These are phyloP conservation scores for Sequoiadendron giganteum DNA, from an alignment of 75 land plant genomes.

Conservation along the genomic window DNA sequence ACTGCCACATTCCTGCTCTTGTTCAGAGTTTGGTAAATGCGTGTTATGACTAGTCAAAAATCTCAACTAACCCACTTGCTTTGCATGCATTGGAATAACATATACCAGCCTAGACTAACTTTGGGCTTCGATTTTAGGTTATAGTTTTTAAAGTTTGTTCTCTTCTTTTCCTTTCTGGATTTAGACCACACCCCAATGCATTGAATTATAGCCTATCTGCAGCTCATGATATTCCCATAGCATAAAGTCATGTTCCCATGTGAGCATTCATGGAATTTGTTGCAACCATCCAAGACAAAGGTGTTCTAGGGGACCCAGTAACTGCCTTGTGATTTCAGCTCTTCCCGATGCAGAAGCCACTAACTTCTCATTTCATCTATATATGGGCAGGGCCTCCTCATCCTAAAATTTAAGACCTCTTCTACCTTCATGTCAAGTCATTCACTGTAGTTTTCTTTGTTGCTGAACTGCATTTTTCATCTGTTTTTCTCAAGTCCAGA, in stretches of 20 bases:
- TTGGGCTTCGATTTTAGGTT: background rate
- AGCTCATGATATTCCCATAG: background rate
- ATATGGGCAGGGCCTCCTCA: background rate
- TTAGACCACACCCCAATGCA: background rate
- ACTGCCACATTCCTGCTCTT: background rate
- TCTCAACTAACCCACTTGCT: background rate
- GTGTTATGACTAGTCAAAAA: background rate
- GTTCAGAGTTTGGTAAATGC: background rate
- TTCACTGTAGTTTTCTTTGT: background rate
- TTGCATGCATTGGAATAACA: background rate
- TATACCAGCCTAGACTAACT: background rate
- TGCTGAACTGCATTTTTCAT: background rate
- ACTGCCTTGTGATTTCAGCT: background rate
- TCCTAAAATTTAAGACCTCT: too few species aligned
- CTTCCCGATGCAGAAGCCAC: background rate
- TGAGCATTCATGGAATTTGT: conserved; percentile 7
- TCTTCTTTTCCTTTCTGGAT: background rate
- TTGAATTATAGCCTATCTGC: background rate
- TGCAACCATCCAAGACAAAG: background rate
- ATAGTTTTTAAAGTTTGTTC: background rate
- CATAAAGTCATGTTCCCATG: background rate
- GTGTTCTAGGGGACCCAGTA: background rate
- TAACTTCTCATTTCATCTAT: background rate
- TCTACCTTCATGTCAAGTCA: background rate
- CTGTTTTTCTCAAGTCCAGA: background rate